Conservation (phyloP, 2,329 filamentous ascomycete genomes). For the Byssochlamys sp. region DNA sequence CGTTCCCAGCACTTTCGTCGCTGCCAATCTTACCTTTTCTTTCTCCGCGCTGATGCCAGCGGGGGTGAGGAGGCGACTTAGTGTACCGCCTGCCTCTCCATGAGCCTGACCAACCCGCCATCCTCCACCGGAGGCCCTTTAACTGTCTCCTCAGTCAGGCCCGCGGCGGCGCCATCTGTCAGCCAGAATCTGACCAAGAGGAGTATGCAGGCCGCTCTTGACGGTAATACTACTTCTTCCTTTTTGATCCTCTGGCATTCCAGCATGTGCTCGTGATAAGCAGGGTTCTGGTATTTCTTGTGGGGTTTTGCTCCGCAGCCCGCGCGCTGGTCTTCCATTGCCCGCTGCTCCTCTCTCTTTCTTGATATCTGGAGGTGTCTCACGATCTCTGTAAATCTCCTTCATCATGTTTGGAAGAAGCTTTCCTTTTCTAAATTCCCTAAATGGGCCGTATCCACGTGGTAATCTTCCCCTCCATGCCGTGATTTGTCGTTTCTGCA, state of each 20-base stretch:
- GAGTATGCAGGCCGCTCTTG: conserved; percentile 35
- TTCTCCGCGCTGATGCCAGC: neutral
- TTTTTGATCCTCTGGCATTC: conserved; percentile 3
- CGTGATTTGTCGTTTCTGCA: neutral
- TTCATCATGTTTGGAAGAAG: conserved; percentile 32
- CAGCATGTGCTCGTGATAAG: conserved; percentile 7
- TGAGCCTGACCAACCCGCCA: conserved; percentile 36
- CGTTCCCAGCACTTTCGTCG: neutral
- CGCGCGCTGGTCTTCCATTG: neutral
- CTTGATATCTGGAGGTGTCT: neutral
- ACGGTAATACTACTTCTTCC: conserved; percentile 30
- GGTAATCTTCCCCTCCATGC: conserved; percentile 25
- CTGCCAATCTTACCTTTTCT: neutral
- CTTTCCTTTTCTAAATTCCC: conserved; percentile 28
- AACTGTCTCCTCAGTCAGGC: conserved; percentile 26
- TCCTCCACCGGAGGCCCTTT: conserved; percentile 28
- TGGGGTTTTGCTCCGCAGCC: neutral
- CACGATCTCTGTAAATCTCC: neutral
- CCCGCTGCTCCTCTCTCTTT: conserved; percentile 2
- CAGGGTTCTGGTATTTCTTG: conserved; percentile 2
- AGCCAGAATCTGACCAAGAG: conserved; percentile 31
- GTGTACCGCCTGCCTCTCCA: conserved; percentile 10
- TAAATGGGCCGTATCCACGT: conserved; percentile 31
- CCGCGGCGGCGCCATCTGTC: conserved; percentile 18
- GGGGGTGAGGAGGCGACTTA: neutral